Conservation (phyloP, 345 rosid genomes). For the Populus ilicifolia region DNA sequence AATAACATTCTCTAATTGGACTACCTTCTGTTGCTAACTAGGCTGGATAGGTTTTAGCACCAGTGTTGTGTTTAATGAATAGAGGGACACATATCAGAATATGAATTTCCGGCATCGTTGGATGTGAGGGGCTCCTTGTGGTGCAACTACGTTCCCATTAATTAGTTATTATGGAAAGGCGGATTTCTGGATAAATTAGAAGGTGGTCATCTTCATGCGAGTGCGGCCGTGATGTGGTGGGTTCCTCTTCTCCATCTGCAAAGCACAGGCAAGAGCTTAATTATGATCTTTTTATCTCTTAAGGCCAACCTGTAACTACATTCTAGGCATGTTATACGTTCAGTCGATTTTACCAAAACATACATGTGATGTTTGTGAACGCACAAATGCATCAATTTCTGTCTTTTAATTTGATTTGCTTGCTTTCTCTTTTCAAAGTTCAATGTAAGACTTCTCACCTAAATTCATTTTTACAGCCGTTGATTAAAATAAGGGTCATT, state of each 20-base stretch:
- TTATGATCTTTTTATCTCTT: too few relatives aligned
- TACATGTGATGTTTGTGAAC: too few relatives aligned
- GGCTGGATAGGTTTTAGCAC: constrained; percentile 11
- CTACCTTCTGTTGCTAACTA: neutral
- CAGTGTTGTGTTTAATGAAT: neutral
- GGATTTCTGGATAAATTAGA: neutral
- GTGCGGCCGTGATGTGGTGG: neutral
- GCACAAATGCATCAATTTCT: too few relatives aligned
- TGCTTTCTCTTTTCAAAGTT: too few relatives aligned
- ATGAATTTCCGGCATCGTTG: neutral
- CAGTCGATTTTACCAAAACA: too few relatives aligned
- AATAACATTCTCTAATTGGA: neutral
- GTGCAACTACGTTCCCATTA: neutral
- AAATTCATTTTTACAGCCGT: neutral
- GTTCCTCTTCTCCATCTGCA: neutral
- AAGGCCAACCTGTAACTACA: too few relatives aligned
- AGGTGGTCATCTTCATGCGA: neutral
- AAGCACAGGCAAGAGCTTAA: neutral
- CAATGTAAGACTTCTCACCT: neutral
- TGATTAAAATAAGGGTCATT: neutral
- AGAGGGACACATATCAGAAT: neutral
- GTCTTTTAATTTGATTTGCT: neutral
- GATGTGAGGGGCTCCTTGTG: neutral
- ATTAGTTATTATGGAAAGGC: neutral
- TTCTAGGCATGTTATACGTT: too few relatives aligned